Evolutionary conservation across 2,329 filamentous ascomycete species (phyloP).

Genomic region (Sclerotinia borealis): DNA sequence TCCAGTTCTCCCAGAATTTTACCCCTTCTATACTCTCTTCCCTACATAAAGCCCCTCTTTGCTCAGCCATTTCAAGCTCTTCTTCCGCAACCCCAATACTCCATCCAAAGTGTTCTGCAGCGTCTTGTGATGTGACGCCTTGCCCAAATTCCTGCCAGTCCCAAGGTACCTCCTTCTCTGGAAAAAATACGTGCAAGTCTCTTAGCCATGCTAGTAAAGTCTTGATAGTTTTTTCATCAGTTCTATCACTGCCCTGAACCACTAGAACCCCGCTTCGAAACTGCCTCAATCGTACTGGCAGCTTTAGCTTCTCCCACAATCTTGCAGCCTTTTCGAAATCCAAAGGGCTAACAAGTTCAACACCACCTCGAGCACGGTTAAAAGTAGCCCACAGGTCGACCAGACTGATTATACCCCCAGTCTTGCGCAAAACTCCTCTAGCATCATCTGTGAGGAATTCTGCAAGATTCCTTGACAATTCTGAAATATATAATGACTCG

Average conservation of each 20-base stretch:
- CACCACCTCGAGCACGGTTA: constrained; percentile 85
- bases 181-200: constrained; percentile 61
- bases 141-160: constrained; percentile 73
- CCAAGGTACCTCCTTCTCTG: constrained; percentile 61
- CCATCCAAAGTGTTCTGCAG: constrained; percentile 88
- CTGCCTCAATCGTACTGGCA: constrained; percentile 78
- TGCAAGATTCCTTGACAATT: constrained; percentile 75
- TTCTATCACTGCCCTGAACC: constrained; percentile 81
- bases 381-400: constrained; percentile 94
- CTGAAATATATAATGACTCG: constrained; percentile 83
- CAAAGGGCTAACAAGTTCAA: constrained; percentile 84
- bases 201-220: constrained; percentile 72
- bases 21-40: constrained; percentile 89
- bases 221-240: constrained; percentile 81
- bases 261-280: constrained; percentile 95
- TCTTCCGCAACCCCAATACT: constrained; percentile 93
- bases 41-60: constrained; percentile 77
- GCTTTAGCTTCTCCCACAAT: constrained; percentile 79
- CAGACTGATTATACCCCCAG: constrained; percentile 82
- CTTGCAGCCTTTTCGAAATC: constrained; percentile 88
- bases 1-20: constrained; percentile 81
- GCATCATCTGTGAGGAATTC: constrained; percentile 86
- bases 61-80: constrained; percentile 95
- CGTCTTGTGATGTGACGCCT: constrained; percentile 84
- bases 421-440: constrained; percentile 67